A percentile compares a stretch with the other conserved stretches of the same genome.
Conservation (phyloP, 805 yeast species). For the Yarrowia porcina region DNA sequence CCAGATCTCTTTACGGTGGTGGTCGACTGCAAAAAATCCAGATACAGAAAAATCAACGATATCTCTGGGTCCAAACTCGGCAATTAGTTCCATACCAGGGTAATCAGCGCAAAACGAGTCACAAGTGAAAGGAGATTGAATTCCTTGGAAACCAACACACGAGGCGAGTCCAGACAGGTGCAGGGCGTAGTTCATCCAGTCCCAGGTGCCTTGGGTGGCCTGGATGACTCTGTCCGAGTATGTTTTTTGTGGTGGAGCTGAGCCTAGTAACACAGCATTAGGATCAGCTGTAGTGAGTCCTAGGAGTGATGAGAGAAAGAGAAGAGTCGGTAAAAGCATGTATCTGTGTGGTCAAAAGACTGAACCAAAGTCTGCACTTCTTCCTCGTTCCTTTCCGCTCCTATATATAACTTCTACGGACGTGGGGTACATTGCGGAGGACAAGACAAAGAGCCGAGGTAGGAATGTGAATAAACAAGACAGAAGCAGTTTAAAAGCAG, state of each 20-base stretch:
- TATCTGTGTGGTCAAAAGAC: too few species aligned
- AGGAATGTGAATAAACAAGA: too few species aligned
- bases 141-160: background rate
- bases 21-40: background rate
- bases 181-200: constrained; percentile 10
- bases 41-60: background rate
- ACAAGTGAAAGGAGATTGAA: background rate
- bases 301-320: background rate
- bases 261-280: background rate
- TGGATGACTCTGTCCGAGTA: background rate
- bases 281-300: background rate
- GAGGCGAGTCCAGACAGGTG: constrained; percentile 9
- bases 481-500: too few species aligned
- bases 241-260: background rate
- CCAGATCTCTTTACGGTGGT: background rate
- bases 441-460: too few species aligned
- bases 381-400: too few species aligned
- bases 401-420: too few species aligned
- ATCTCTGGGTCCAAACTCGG: background rate
- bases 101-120: background rate
- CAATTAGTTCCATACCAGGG: background rate
- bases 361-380: too few species aligned
- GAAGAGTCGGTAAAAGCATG: background rate
- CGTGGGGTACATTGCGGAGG: too few species aligned
- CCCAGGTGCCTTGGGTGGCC: background rate